Conservation (phyloP, 2,329 filamentous ascomycete species). For the Calcarisporium arbuscula region DNA sequence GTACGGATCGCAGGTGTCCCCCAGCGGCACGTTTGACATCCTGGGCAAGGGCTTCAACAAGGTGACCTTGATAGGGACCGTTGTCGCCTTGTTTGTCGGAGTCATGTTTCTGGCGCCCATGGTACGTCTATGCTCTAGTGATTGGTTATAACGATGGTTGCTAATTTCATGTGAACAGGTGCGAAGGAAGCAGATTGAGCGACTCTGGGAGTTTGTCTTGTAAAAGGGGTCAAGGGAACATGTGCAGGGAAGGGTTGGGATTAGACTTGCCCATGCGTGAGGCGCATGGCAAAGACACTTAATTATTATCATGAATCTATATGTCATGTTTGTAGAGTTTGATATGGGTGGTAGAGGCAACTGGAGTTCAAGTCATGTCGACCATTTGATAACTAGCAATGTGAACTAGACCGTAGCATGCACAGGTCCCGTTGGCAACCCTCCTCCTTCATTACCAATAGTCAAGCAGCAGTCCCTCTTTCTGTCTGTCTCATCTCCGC, state of each 20-base stretch:
- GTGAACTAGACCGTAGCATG: no score
- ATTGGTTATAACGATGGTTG: conserved; percentile 2
- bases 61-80: conserved; percentile 74
- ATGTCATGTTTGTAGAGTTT: not conserved
- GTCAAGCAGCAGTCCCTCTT: no score
- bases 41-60: conserved; percentile 93
- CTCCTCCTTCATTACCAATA: no score
- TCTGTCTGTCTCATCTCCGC: no score
- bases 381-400: no score
- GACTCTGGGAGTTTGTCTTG: conserved; percentile 46
- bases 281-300: conserved; percentile 3
- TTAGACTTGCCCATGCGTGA: no score
- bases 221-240: conserved; percentile 17
- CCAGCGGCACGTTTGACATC: conserved; percentile 86
- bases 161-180: conserved; percentile 37
- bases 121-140: conserved; percentile 49
- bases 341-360: no score
- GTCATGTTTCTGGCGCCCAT: conserved; percentile 77
- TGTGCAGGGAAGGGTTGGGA: no score
- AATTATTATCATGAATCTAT: conserved; percentile 2
- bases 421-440: no score
- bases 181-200: conserved; percentile 62
- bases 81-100: conserved; percentile 69
- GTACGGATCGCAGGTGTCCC: conserved; percentile 80
- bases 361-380: no score